Evolutionary conservation across 768 basidiomycete species (phyloP), one percentile per base, ranked within the genome.

Genomic region (Lactifluus echinatus): DNA sequence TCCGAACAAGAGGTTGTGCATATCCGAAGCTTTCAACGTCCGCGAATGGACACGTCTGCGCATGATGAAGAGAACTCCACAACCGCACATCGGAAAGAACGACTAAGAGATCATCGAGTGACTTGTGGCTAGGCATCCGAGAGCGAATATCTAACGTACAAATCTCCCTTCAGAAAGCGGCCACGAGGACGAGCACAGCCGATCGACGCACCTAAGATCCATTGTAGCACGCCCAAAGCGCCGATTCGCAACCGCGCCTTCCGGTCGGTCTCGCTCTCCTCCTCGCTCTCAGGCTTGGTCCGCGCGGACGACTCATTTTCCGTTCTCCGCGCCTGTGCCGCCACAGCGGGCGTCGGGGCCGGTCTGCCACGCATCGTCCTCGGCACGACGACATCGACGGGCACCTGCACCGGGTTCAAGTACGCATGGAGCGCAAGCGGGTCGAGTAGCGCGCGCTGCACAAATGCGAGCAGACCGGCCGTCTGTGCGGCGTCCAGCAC

Each of bases 211-310:
- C n/a, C n/a, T n/a, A n/a, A n/a, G n/a, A n/a, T n/a, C n/a, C n/a
- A n/a, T n/a, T 66, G 33, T 12, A 47, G 29, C 29, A 36, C 42
- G 17, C 23, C 40, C 21, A 92, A 73, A 3, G 81, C 85, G 29
- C 81, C 79, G 12, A 87, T 77, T 19, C 90, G 75, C 48, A 92
- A 61, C 50, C 90, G 75, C 8, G 85, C 89, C 46, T 75, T 77
- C 44, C 85, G 72, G 64, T 93, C 90, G n/a, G 69, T 66, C 50
- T 85, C 83, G 43, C 70, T 78, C 69, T 93, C 90, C 51, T 87
- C 85, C 2, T 78, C 74, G 23, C 80, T 80, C 21, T 87, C 85
- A 0, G 69, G 64, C 61, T 77, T 81, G n/a, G 71, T 64, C 17
- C 78, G 70, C 6, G 67, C 44, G 2, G n/a, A 17, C 7, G 63